Conservation (phyloP, 2,329 filamentous ascomycete genomes). For the Colletotrichum chlorophyti region DNA sequence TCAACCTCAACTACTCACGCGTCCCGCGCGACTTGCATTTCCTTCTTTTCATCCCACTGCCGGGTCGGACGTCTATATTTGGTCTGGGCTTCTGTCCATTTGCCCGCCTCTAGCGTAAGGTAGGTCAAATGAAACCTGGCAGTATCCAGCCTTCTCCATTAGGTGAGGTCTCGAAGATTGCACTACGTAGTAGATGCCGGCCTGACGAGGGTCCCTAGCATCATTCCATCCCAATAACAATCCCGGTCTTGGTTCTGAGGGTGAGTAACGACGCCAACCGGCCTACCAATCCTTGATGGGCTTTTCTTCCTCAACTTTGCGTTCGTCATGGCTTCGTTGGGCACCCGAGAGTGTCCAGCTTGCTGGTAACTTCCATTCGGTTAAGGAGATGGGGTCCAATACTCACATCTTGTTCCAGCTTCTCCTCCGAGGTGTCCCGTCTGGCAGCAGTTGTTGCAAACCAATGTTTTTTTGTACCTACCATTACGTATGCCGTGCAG, state of each 20-base stretch:
- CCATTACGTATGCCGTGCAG: neutral
- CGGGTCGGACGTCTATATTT: slow-evolving; percentile 1
- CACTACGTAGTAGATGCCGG: neutral
- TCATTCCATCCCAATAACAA: slow-evolving; percentile 1
- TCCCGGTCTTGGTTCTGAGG: too few relatives aligned
- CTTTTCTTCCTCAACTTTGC: too few relatives aligned
- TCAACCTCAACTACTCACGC: slow-evolving; percentile 4
- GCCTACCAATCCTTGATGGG: too few relatives aligned
- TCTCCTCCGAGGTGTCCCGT: too few relatives aligned
- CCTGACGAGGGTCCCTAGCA: neutral
- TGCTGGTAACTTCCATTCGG: too few relatives aligned
- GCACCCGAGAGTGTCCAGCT: too few relatives aligned
- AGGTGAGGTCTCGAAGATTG: neutral
- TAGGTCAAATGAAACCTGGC: neutral
- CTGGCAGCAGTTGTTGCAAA: too few relatives aligned
- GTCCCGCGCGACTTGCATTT: neutral
- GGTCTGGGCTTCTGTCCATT: neutral
- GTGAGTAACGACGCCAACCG: too few relatives aligned
- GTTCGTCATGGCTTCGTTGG: too few relatives aligned
- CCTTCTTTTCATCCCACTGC: slow-evolving; percentile 5
- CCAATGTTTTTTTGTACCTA: too few relatives aligned
- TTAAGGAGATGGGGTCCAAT: too few relatives aligned
- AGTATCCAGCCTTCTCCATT: neutral
- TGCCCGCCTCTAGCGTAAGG: neutral
- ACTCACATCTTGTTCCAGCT: too few relatives aligned